Conservation (phyloP, 192 early-diverging fungal genomes). For the Podila minutissima region DNA sequence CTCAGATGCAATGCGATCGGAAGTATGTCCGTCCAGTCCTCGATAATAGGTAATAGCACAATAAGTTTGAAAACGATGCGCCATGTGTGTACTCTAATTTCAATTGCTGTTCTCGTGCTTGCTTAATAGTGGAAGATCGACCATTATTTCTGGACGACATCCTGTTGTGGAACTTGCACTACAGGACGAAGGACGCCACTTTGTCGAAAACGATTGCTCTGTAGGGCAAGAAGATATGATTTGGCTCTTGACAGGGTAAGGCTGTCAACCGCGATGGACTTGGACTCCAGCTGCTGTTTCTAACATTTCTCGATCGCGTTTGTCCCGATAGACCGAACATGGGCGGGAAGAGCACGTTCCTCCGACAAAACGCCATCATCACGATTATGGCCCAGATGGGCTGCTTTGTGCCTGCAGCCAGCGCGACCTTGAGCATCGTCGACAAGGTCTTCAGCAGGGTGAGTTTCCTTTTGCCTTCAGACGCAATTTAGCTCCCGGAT, state of each 20-base stretch:
- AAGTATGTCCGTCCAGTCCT: slow-evolving; percentile 65
- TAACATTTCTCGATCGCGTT: background rate
- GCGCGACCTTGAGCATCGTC: slow-evolving; percentile 55
- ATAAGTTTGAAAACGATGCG: too few species aligned
- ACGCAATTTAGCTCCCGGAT: background rate
- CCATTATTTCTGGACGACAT: slow-evolving; percentile 62
- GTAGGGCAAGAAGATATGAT: slow-evolving; percentile 55
- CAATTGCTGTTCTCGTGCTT: background rate
- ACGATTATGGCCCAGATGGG: slow-evolving; percentile 63
- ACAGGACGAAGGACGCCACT: slow-evolving; percentile 56
- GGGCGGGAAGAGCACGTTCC: slow-evolving; percentile 64
- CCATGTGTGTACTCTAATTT: background rate
- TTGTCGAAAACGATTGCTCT: slow-evolving; percentile 64
- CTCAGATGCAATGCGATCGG: slow-evolving; percentile 60
- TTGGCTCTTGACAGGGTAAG: slow-evolving; percentile 55
- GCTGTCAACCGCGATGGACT: too few species aligned
- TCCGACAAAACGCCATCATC: slow-evolving; percentile 63
- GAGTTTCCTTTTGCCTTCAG: slow-evolving; percentile 11
- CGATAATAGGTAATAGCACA: slow-evolving; percentile 30
- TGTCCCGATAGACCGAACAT: slow-evolving; percentile 55
- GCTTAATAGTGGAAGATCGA: slow-evolving; percentile 11
- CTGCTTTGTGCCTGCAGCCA: slow-evolving; percentile 59
- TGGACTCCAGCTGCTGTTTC: background rate
- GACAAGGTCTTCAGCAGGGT: slow-evolving; percentile 63
- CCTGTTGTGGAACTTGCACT: slow-evolving; percentile 69